A percentile compares a stretch with the other conserved stretches of the same genome.
Conservation (phyloP, 2,329 filamentous ascomycete species). For the Fusarium tuaranense region DNA sequence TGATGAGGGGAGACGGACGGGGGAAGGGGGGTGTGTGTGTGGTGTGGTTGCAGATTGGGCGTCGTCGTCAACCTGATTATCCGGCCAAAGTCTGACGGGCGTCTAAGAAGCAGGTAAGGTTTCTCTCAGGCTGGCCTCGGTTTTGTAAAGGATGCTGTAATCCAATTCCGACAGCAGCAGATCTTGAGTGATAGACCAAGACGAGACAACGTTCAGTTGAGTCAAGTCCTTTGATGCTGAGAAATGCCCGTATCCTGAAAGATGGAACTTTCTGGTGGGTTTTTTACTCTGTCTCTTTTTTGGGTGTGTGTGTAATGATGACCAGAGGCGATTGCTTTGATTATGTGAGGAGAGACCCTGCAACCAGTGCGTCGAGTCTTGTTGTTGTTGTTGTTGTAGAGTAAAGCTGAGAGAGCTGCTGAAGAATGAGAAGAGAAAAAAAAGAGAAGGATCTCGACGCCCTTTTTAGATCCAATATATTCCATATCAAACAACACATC, state of each 20-base stretch:
- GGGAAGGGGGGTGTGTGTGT: background rate
- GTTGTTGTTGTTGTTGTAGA: background rate
- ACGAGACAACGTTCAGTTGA: background rate
- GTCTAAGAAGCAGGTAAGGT: background rate
- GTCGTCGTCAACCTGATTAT: background rate
- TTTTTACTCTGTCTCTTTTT: background rate
- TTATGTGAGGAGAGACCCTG: conserved; percentile 12
- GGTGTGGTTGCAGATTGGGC: background rate
- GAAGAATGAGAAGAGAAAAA: background rate
- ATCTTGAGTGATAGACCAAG: background rate
- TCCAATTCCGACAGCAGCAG: background rate
- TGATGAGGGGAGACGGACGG: background rate
- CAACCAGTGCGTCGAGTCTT: conserved; percentile 24
- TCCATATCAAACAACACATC: background rate
- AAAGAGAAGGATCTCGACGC: conserved; percentile 14
- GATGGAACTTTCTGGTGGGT: conserved; percentile 18
- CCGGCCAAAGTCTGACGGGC: conserved; percentile 9
- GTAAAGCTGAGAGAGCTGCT: background rate
- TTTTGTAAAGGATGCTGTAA: background rate
- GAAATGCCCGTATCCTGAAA: conserved; percentile 20
- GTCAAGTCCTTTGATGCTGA: conserved; percentile 10
- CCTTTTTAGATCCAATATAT: conserved; percentile 25
- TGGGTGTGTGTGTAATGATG: background rate
- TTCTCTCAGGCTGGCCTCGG: conserved; percentile 2
- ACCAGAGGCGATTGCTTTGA: background rate